Percentiles rank a stretch among this genome's conserved stretches.
Conservation (phyloP, 2,329 filamentous ascomycete species). For the Gaeumannomyces sp. region DNA sequence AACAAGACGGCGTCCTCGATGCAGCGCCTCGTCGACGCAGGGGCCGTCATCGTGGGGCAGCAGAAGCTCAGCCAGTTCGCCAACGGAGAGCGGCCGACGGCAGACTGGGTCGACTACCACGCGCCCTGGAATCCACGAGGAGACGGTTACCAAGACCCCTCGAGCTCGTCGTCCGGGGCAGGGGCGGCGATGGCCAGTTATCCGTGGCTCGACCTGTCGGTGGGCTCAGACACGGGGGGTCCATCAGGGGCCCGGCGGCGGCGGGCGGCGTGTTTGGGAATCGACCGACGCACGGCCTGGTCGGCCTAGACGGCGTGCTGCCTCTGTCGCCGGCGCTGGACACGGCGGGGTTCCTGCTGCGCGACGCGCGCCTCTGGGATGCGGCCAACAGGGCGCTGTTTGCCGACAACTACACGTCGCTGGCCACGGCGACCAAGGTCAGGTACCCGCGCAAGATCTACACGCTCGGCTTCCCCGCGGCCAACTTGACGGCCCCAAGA, state of each 20-base stretch:
- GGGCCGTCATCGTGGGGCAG: slow-evolving; percentile 45
- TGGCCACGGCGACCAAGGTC: slow-evolving; percentile 13
- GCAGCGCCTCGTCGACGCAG: slow-evolving; percentile 52
- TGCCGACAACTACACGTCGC: slow-evolving; percentile 26
- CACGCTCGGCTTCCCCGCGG: slow-evolving; percentile 24
- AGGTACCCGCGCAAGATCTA: slow-evolving; percentile 26
- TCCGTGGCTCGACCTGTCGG: slow-evolving; percentile 37
- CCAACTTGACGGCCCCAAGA: slow-evolving; percentile 12
- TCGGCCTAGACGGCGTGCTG: slow-evolving; percentile 34
- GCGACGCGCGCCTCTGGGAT: slow-evolving; percentile 30
- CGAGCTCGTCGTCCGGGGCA: slow-evolving; percentile 37
- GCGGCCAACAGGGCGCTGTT: slow-evolving; percentile 26
- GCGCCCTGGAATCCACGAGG: slow-evolving; percentile 39
- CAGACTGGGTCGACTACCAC: slow-evolving; percentile 39
- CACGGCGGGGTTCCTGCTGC: slow-evolving; percentile 36
- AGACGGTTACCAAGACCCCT: slow-evolving; percentile 40
- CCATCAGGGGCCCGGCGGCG: slow-evolving; percentile 11
- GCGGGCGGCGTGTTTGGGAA: slow-evolving; percentile 38
- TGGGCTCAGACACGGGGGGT: slow-evolving; percentile 33
- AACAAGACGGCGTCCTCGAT: slow-evolving; percentile 44
- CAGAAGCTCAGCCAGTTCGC: slow-evolving; percentile 43
- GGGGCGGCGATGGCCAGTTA: slow-evolving; percentile 34
- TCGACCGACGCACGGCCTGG: slow-evolving; percentile 34
- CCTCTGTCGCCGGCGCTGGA: slow-evolving; percentile 36
- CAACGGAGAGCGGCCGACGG: slow-evolving; percentile 36